A percentile compares a stretch with the other conserved stretches of the same genome.
These are phyloP conservation scores for Simplicillium sp. DNA, from an alignment of 2,329 filamentous ascomycete species.

Conservation along the genomic window DNA sequence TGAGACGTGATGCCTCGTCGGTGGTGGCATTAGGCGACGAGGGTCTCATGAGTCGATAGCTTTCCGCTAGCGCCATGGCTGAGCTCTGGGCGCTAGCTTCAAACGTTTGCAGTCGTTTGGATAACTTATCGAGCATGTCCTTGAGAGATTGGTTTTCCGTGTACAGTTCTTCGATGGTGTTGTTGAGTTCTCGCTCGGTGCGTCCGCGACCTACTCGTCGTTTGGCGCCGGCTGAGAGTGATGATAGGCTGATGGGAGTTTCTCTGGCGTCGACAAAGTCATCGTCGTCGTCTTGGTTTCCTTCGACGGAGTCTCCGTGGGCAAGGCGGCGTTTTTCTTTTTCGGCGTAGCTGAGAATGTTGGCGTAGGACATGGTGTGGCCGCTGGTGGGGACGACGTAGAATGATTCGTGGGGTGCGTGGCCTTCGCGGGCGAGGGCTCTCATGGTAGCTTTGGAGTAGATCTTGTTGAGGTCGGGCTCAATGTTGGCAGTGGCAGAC, in stretches of 20 bases:
- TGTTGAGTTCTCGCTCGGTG: slow-evolving; percentile 39
- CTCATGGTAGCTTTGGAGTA: slow-evolving; percentile 80
- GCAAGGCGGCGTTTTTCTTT: slow-evolving; percentile 55
- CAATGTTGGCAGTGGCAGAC: slow-evolving; percentile 24
- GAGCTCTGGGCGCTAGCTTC: slow-evolving; percentile 86
- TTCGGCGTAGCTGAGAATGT: slow-evolving; percentile 65
- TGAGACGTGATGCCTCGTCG: slow-evolving; percentile 22
- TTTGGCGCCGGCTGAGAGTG: slow-evolving; percentile 29
- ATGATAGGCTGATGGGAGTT: slow-evolving; percentile 32
- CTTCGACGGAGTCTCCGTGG: slow-evolving; percentile 38
- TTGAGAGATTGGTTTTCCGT: slow-evolving; percentile 84
- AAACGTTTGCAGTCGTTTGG: slow-evolving; percentile 82
- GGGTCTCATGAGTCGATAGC: slow-evolving; percentile 54
- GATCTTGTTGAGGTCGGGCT: slow-evolving; percentile 72
- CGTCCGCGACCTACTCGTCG: slow-evolving; percentile 29
- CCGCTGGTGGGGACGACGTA: slow-evolving; percentile 91
- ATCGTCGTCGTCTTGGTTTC: slow-evolving; percentile 58
- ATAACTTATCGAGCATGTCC: slow-evolving; percentile 75
- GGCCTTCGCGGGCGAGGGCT: slow-evolving; percentile 62
- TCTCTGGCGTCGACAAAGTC: slow-evolving; percentile 86
- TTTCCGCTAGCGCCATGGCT: slow-evolving; percentile 78
- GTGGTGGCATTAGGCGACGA: slow-evolving; percentile 36
- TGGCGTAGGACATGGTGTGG: slow-evolving; percentile 86
- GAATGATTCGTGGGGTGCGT: slow-evolving; percentile 66
- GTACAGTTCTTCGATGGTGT: slow-evolving; percentile 77